Conservation (phyloP, 306 rosid species). For the Sicyos edulis region DNA sequence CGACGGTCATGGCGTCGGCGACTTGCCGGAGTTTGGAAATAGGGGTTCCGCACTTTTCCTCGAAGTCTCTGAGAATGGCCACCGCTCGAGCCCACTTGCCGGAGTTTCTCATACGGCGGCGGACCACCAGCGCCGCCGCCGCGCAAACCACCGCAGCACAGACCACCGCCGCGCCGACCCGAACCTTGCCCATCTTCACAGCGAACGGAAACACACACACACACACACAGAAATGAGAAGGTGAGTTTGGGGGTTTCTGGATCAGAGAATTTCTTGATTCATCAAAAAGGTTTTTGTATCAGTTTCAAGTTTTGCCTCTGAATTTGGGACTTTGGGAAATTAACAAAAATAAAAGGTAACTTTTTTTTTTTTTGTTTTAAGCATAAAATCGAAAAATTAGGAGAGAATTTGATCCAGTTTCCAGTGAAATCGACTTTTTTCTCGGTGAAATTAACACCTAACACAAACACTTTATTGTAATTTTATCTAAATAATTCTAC, state of each 20-base stretch:
- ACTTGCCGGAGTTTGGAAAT: constrained; percentile 49
- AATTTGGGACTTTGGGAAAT: neutral
- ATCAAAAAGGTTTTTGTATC: constrained; percentile 9
- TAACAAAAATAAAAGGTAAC: neutral
- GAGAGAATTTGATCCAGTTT: constrained; percentile 18
- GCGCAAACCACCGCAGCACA: constrained; percentile 43
- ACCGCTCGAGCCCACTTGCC: constrained; percentile 44
- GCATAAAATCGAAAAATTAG: neutral
- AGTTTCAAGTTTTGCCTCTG: constrained; percentile 2
- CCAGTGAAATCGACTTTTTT: constrained; percentile 5
- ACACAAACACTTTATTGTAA: neutral
- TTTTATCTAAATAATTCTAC: neutral
- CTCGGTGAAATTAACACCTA: constrained; percentile 17
- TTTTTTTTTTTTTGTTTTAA: too few relatives aligned
- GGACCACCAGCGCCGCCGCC: constrained; percentile 48
- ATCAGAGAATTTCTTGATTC: neutral
- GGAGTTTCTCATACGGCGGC: constrained; percentile 42
- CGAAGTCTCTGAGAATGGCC: constrained; percentile 55
- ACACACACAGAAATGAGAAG: neutral
- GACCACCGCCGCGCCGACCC: constrained; percentile 45
- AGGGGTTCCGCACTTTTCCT: constrained; percentile 72
- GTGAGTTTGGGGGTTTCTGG: neutral
- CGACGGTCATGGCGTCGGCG: constrained; percentile 75
- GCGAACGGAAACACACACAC: neutral
- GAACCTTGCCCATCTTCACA: constrained; percentile 52